A percentile compares a stretch with the other conserved stretches of the same genome.
These are phyloP conservation scores for Waltergamsia citrina DNA, from an alignment of 2,329 filamentous ascomycete species.

Conservation along the genomic window DNA sequence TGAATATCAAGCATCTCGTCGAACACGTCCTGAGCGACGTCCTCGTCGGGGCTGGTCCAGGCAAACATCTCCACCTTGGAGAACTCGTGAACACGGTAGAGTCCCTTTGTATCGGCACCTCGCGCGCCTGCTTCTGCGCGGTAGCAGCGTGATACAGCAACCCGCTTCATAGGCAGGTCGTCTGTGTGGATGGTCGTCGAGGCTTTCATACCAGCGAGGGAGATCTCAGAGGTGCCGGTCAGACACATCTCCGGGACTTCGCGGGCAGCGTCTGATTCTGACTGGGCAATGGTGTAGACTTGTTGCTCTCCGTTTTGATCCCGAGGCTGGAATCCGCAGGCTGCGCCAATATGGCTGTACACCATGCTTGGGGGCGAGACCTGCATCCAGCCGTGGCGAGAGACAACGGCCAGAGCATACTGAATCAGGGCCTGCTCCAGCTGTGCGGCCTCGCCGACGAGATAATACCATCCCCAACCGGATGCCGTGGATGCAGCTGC, in stretches of 20 bases:
- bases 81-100: constrained; percentile 97
- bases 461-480: constrained; percentile 97
- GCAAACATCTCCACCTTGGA: constrained; percentile 98
- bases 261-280: constrained; percentile 47
- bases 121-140: constrained; percentile 88
- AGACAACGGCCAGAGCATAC: constrained; percentile 69
- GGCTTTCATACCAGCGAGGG: constrained; percentile 84
- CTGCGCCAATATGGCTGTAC: constrained; percentile 80
- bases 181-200: constrained; percentile 54
- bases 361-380: constrained; percentile 84
- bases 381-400: constrained; percentile 65
- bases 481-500: constrained; percentile 68
- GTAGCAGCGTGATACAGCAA: constrained; percentile 87
- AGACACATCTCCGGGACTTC: constrained; percentile 64
- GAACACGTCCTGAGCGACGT: constrained; percentile 51
- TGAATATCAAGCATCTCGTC: constrained; percentile 83
- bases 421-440: constrained; percentile 91
- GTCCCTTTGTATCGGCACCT: constrained; percentile 82
- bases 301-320: constrained; percentile 89
- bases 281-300: constrained; percentile 70
- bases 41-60: constrained; percentile 60
- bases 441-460: constrained; percentile 82
- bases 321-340: constrained; percentile 90
- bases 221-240: constrained; percentile 88
- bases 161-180: constrained; percentile 66